Percentiles rank a stretch among this genome's conserved stretches.
phyloP scores from a whole-genome alignment of 768 basidiomycete species.

The Mycena galericulata region DNA sequence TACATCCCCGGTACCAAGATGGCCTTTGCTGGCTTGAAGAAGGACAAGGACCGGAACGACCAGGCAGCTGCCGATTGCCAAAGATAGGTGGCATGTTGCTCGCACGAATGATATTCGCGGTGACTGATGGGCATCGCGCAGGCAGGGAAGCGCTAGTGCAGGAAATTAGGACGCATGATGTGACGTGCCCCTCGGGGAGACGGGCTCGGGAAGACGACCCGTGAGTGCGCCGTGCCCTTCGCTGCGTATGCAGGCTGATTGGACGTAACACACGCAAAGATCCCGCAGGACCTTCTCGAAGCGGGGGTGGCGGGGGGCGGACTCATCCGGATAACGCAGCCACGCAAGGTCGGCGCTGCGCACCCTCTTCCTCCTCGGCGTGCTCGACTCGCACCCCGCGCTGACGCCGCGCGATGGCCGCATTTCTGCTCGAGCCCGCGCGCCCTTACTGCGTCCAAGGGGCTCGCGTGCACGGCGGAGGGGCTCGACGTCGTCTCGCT shows the following conservation, averaged over 20 bases:
- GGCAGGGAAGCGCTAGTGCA: constrained; percentile 82
- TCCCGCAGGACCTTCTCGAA: constrained; percentile 95
- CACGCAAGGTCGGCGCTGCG: constrained; percentile 87
- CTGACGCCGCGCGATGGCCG: constrained; percentile 87
- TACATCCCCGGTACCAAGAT: constrained; percentile 87
- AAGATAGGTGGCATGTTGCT: constrained; percentile 68
- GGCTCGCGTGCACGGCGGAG: constrained; percentile 79
- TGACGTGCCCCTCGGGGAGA: constrained; percentile 94
- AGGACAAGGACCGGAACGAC: constrained; percentile 86
- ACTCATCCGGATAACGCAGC: constrained; percentile 94
- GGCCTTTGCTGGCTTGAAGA: constrained; percentile 89
- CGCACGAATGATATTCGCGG: no score
- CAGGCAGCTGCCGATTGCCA: constrained; percentile 84
- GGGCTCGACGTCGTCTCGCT: constrained; percentile 88
- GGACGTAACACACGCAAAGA: constrained; percentile 69
- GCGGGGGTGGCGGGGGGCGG: constrained; percentile 77
- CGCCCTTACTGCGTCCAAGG: constrained; percentile 81
- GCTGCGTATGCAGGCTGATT: no score
- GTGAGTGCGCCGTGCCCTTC: constrained; percentile 58
- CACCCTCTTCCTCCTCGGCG: constrained; percentile 83
- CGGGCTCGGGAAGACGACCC: constrained; percentile 98
- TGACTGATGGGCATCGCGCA: constrained; percentile 47
- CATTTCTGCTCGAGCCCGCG: constrained; percentile 95
- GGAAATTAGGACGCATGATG: constrained; percentile 82
- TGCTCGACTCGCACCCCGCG: constrained; percentile 71